phyloP scores from a whole-genome alignment of 495 filamentous ascomycete genomes.

The Aspergillus diversus region DNA sequence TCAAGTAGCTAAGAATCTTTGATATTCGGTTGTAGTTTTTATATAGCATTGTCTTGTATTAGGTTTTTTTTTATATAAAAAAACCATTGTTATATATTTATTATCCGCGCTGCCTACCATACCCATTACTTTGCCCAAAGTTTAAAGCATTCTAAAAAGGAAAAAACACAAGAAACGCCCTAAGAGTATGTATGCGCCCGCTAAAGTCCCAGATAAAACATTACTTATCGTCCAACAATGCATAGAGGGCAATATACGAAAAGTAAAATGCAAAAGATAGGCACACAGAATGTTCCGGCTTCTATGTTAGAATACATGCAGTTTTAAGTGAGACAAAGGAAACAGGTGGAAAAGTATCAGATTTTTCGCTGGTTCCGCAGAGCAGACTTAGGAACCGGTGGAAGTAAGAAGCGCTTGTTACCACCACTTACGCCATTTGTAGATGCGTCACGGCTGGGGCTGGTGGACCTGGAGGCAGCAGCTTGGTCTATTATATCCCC shows the following conservation, averaged over 20 bases:
- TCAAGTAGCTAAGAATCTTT: no score
- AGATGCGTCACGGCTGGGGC: neutral
- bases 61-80: no score
- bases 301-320: neutral
- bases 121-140: no score
- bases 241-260: neutral
- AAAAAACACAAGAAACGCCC: no score
- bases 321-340: neutral
- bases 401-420: slow-evolving; percentile 14
- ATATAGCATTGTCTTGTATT: no score
- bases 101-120: no score
- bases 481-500: slow-evolving; percentile 64
- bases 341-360: neutral
- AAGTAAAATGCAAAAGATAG: neutral
- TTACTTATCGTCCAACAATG: neutral
- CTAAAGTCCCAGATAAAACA: neutral
- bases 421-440: neutral
- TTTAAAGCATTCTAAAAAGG: no score
- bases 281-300: neutral
- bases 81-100: no score
- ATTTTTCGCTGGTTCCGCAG: slow-evolving; percentile 3
- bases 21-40: no score
- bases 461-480: neutral
- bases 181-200: no score
- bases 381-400: slow-evolving; percentile 8